phyloP scores from a whole-genome alignment of 148 eudicot species.

The Pouteria glomerata region DNA sequence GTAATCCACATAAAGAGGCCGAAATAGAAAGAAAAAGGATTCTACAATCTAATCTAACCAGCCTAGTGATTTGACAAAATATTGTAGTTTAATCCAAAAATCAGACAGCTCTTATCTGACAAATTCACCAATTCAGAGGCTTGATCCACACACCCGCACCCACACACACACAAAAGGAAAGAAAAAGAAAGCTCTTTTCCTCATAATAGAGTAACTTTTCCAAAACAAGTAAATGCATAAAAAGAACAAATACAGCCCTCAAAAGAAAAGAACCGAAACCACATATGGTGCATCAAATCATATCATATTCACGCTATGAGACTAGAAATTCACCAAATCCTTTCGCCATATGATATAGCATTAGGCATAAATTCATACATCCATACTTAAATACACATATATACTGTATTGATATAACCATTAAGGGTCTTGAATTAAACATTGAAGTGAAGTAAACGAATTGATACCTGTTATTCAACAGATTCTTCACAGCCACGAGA shows the following conservation, averaged over 20 bases:
- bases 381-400: too few species aligned
- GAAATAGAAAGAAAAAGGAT: not conserved
- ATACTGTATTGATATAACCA: too few species aligned
- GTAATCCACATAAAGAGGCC: not conserved
- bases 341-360: too few species aligned
- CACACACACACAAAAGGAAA: not conserved
- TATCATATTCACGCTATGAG: too few species aligned
- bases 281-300: not conserved
- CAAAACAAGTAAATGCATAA: conserved; percentile 33
- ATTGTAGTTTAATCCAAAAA: not conserved
- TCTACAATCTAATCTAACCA: not conserved
- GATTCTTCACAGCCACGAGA: conserved; percentile 73
- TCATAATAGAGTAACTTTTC: conserved; percentile 30
- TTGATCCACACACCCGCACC: not conserved
- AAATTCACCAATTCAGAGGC: not conserved
- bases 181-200: not conserved
- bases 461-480: conserved; percentile 71
- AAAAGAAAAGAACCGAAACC: conserved; percentile 13
- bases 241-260: conserved; percentile 25
- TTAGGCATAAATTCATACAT: too few species aligned
- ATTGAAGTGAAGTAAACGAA: conserved; percentile 3
- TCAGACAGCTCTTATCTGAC: conserved; percentile 9
- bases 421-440: not conserved
- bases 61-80: not conserved
- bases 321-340: too few species aligned